Evolutionary conservation across 129 eudicot species (phyloP).

Genomic region (Flaveria robusta): DNA sequence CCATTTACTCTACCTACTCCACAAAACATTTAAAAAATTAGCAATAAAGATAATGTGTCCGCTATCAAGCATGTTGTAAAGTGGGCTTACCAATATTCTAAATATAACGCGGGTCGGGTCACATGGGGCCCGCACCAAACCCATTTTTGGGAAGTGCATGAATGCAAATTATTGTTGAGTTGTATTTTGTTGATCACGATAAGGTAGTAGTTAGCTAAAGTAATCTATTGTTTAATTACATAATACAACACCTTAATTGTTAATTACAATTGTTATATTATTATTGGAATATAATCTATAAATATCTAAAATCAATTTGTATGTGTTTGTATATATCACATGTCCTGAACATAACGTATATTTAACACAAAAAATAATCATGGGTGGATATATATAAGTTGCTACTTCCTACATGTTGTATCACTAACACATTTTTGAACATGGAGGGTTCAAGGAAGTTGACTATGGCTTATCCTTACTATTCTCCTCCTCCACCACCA

Average conservation of each 20-base stretch:
- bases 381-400: neutral
- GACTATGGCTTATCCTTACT: constrained; percentile 40
- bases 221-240: constrained; percentile 10
- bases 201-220: constrained; percentile 32
- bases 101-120: constrained; percentile 31
- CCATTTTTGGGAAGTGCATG: constrained; percentile 7
- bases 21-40: constrained; percentile 5
- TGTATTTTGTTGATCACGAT: constrained; percentile 32
- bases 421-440: constrained; percentile 10
- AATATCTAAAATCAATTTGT: neutral
- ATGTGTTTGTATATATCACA: neutral
- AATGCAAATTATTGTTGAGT: neutral
- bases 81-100: neutral
- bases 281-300: neutral
- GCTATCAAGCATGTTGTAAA: constrained; percentile 32
- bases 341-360: constrained; percentile 27
- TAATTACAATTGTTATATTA: neutral
- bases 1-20: constrained; percentile 37
- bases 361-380: constrained; percentile 17
- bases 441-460: constrained; percentile 40
- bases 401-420: constrained; percentile 7
- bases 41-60: neutral
- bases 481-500: constrained; percentile 51
- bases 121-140: constrained; percentile 29
- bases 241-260: neutral